Evolutionary conservation across 148 eudicot genomes (phyloP).

Genomic region (Rhododendron griersonianum): DNA sequence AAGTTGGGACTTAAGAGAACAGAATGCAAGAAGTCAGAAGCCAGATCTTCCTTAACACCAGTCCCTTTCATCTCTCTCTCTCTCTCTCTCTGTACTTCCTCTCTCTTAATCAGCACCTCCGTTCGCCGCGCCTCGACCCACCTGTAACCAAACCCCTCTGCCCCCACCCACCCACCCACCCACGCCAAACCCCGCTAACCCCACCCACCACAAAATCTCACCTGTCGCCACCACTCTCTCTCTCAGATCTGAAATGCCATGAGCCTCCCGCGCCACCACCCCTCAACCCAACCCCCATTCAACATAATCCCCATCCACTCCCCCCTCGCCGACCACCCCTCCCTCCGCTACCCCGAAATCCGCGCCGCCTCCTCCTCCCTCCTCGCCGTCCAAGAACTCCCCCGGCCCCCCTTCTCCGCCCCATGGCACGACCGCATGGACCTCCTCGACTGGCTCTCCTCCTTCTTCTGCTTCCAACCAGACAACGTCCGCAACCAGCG

Average conservation of each 20-base stretch:
- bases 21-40: too few relatives aligned
- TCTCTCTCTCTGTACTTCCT: not conserved
- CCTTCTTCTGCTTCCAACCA: slow-evolving; percentile 69
- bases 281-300: slow-evolving; percentile 21
- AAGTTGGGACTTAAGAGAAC: not conserved
- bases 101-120: not conserved
- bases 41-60: not conserved
- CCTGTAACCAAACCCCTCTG: not conserved
- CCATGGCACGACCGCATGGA: slow-evolving; percentile 54
- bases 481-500: slow-evolving; percentile 71
- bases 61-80: not conserved
- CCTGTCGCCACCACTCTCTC: not conserved
- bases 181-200: not conserved
- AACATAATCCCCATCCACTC: slow-evolving; percentile 86
- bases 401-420: slow-evolving; percentile 44
- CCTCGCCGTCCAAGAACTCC: slow-evolving; percentile 53
- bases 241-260: slow-evolving; percentile 8
- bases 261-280: not conserved
- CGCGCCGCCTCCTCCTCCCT: slow-evolving; percentile 76
- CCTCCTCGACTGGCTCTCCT: slow-evolving; percentile 87
- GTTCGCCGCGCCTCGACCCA: not conserved
- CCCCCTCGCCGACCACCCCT: slow-evolving; percentile 80
- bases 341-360: slow-evolving; percentile 81
- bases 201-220: not conserved
- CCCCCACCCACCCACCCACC: not conserved